Conservation (phyloP, 352 stramenopile species). For the Phytophthora megakarya region DNA sequence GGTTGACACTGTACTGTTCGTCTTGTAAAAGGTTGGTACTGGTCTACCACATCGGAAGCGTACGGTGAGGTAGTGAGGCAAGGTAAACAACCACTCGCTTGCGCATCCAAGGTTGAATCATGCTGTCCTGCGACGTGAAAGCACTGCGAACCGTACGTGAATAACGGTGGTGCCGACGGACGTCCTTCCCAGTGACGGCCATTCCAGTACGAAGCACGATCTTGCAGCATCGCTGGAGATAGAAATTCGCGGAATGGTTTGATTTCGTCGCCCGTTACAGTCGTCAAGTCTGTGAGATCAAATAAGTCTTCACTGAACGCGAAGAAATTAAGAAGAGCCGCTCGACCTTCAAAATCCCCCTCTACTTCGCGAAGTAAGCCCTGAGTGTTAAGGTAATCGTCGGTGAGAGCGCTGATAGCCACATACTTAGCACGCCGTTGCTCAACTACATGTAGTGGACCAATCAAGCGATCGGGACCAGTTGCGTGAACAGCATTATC, state of each 20-base stretch:
- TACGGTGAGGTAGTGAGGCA: constrained; percentile 69
- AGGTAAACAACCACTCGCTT: constrained; percentile 57
- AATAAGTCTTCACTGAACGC: constrained; percentile 76
- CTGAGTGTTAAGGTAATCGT: constrained; percentile 89
- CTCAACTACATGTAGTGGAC: constrained; percentile 88
- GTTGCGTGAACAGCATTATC: constrained; percentile 96
- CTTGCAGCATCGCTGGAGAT: constrained; percentile 42
- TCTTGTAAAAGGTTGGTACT: constrained; percentile 45
- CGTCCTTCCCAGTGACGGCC: constrained; percentile 78
- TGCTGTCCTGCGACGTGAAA: constrained; percentile 49
- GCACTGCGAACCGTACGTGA: constrained; percentile 78
- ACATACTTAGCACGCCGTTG: constrained; percentile 93
- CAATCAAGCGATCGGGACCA: constrained; percentile 91
- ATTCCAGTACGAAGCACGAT: constrained; percentile 85
- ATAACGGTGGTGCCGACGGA: constrained; percentile 58
- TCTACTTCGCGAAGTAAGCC: constrained; percentile 74
- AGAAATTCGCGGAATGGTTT: constrained; percentile 60
- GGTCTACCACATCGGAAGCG: constrained; percentile 40
- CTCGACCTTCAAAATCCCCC: constrained; percentile 81
- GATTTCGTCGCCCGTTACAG: constrained; percentile 39
- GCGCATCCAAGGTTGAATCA: constrained; percentile 2
- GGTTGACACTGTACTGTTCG: constrained; percentile 50
- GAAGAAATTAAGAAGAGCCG: constrained; percentile 75
- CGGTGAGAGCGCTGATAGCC: constrained; percentile 89
- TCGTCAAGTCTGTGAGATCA: constrained; percentile 44